Base-by-base conservation (phyloP, 164 flowering plant species). In the Litsea cubeba region DNA sequence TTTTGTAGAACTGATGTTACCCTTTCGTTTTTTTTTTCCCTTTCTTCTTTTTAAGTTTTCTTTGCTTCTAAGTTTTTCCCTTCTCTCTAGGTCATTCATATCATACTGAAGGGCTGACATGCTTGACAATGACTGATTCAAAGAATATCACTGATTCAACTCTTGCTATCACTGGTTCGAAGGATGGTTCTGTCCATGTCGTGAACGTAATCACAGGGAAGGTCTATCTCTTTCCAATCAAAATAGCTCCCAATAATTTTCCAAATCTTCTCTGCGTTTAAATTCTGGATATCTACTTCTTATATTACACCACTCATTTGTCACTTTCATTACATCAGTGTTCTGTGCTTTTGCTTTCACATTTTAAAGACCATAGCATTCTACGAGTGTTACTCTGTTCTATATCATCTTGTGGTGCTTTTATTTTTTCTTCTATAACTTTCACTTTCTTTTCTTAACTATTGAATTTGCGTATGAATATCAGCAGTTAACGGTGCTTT, bases 21-120 rank as follows among this genome's bases (percentile, higher is more conserved):
- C 5, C 20, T 54, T 15, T 54, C n/a, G n/a, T 3, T 54, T 17
- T 14, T 10, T 54, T 54, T 54, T 54, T 54, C 20, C 17, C 60
- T 1, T 12, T 17, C 20, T 14, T 15, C 5, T 54, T 54, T 54
- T 12, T 54, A 18, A 18, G 12, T 2, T 26, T 54, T 5, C 40
- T 62, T 35, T 28, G 62, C 12, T 51, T 51, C 17, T 70, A 25
- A 70, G 12, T 12, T 2, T 28, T 71, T 8, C 26, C 14, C 32
- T 60, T 49, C 58, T 76, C 5, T 76, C 32, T 58, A 93, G 99
- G 95, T 81, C 90, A 95, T 84, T 87, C 89, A 17, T 93, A 88
- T 84, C 97, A 93, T 77, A 85, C 85, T 7, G 88, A 88, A 57
- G 97, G 93, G 25, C 65, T 95, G 81, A 93, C 97, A 74, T 93